Evolutionary conservation across 495 filamentous ascomycete genomes (phyloP), one percentile per base, ranked within the genome.

Genomic region (Talaromyces thailandensis): DNA sequence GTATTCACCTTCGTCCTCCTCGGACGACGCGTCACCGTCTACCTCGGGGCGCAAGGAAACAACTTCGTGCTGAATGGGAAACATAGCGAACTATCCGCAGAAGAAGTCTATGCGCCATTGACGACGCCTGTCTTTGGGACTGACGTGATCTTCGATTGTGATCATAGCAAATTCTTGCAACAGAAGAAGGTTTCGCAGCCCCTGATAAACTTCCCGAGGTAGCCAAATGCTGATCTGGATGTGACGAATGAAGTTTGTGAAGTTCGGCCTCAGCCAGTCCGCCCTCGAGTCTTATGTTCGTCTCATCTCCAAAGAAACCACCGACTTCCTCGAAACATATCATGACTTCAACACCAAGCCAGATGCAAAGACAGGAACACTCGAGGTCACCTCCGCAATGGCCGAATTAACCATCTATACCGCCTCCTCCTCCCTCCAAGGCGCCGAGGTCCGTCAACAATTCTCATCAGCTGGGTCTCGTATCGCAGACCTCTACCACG

Each of bases 161-260:
- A 85, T 4, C 86, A 86, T 68, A 72, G 84, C 12, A 86, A 86
- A 69, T 74, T 88, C 53, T 86, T 88, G 84, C 84, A 88, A 68
- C 85, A 88, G 73, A 88, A 88, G 71, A 87, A 85, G 76, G 84
- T 83, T 65, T 61, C 62, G 25, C 25, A 29, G 0, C n/a, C n/a
- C 40, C 9, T 8, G 5, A 45, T 7, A 45, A 8, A 31, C 2
- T 32, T 11, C 31, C 0, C 1, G 18, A 18, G 5, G 21, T 21
- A 45, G 3, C 43, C 43, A 16, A 14, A 8, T 21, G 56, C 67
- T 70, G 24, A 69, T 53, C 16, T 16, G 14, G 18, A 14, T 24
- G n/a, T 68, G 12, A 40, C 4, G 35, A 40, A n/a, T 18, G 11
- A 40, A 85, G 83, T 86, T 87, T 64, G 81, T 88, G 65, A 88